Evolutionary conservation across 371 early-diverging fungal genomes (phyloP).

Genomic region (Umbelopsis sp.): DNA sequence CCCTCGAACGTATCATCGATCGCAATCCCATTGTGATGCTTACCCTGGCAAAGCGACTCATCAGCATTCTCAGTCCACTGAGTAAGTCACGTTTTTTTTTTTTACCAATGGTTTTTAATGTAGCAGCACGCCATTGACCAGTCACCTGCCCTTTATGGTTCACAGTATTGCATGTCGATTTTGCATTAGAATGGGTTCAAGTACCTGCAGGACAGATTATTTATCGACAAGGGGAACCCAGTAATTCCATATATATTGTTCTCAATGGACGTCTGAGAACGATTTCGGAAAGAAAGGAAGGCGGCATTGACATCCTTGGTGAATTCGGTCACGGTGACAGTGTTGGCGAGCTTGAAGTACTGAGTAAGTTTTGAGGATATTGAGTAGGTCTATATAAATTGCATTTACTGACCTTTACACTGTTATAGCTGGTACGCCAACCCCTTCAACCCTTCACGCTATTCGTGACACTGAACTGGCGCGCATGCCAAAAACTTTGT

Average conservation of each 20-base stretch:
- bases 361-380: slow-evolving; percentile 48
- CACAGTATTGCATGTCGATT: slow-evolving; percentile 85
- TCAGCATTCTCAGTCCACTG: slow-evolving; percentile 80
- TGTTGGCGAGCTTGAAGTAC: slow-evolving; percentile 94
- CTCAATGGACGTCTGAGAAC: slow-evolving; percentile 92
- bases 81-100: slow-evolving; percentile 41
- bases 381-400: not conserved
- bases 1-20: slow-evolving; percentile 85
- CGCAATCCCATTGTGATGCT: slow-evolving; percentile 81
- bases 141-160: not conserved
- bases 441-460: slow-evolving; percentile 92
- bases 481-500: slow-evolving; percentile 93
- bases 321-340: slow-evolving; percentile 95
- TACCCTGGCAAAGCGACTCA: slow-evolving; percentile 87
- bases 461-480: slow-evolving; percentile 97
- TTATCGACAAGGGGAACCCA: slow-evolving; percentile 82
- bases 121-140: not conserved
- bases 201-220: slow-evolving; percentile 91
- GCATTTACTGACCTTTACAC: slow-evolving; percentile 6
- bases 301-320: slow-evolving; percentile 78
- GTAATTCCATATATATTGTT: slow-evolving; percentile 91
- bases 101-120: not conserved
- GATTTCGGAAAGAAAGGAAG: slow-evolving; percentile 69
- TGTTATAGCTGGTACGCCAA: slow-evolving; percentile 61
- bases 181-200: slow-evolving; percentile 96